Base-by-base conservation (phyloP, 2,329 filamentous ascomycete genomes). In the Aspergillus vadensis region DNA sequence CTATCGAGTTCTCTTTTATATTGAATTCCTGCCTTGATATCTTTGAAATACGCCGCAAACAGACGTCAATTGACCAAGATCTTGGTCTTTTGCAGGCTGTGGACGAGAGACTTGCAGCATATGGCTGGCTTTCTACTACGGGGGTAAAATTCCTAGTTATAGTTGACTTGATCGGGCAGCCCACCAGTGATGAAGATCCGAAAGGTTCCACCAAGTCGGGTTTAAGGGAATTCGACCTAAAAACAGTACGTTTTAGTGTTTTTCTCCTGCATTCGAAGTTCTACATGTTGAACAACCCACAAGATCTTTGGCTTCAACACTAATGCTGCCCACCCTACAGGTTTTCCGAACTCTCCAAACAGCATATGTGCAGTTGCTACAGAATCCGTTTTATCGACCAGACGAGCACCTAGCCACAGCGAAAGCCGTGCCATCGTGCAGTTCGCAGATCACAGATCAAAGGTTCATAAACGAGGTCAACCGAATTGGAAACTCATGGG, bases 41-140 rank as follows among this genome's bases (percentile, higher is more conserved):
- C 66, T 97, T 99, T 77, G 91, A 95, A 70, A 86, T 93, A 62
- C 91, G 92, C 60, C 84, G 91, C 66, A 89, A 89, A 57, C 85
- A 87, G 70, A 89, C 90, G 70, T 86, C 85, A 21, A 80, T 86
- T 61, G 90, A 91, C 54, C 92, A 95, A 69, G 94, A 98, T 75
- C 89, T 95, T 67, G 94, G 95, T 30, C 85, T 98, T 12, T 84
- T 99, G 54, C 94, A 98, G 79, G 92, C 93, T 61, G 84, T 98
- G 61, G 95, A 98, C 80, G 94, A 99, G 79, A 86, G 93, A 25
- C 84, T 98, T 50, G 92, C 93, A 38, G 90, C 92, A 67, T 99
- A 98, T 80, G 95, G 95, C 70, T 97, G 91, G 87, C 86, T 98
- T 77, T 97, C 95, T 59, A 98, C 97, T 77, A 98, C 95, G 25